A percentile compares a stretch with the other conserved stretches of the same genome.
Evolutionary conservation across 2,329 filamentous ascomycete species (phyloP).

Genomic region (Plenodomus tracheiphilus): DNA sequence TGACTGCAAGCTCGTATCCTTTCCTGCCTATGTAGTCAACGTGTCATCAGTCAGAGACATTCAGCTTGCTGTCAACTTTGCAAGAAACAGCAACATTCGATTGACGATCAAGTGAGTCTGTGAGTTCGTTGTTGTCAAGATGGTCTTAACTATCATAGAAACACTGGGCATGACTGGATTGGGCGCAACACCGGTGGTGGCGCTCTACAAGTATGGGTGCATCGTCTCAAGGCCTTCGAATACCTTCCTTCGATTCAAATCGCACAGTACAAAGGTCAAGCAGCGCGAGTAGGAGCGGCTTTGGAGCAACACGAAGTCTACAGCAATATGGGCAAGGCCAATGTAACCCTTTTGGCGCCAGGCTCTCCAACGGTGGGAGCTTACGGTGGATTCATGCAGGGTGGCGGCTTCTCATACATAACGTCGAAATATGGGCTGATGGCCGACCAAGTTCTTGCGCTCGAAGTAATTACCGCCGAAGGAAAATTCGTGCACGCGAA

Average conservation of each 20-base stretch:
- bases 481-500: slow-evolving; percentile 29
- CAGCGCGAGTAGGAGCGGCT: slow-evolving; percentile 28
- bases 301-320: slow-evolving; percentile 30
- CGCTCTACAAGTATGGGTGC: slow-evolving; percentile 31
- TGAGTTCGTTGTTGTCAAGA: not conserved
- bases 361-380: slow-evolving; percentile 52
- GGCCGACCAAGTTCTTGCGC: slow-evolving; percentile 30
- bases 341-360: slow-evolving; percentile 26
- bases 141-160: slow-evolving; percentile 17
- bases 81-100: slow-evolving; percentile 33
- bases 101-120: slow-evolving; percentile 32
- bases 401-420: slow-evolving; percentile 57
- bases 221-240: slow-evolving; percentile 30
- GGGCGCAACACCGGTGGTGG: slow-evolving; percentile 33
- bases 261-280: slow-evolving; percentile 28
- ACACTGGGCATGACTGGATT: slow-evolving; percentile 36
- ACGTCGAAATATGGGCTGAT: slow-evolving; percentile 47
- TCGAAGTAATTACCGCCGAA: slow-evolving; percentile 31
- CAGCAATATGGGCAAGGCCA: slow-evolving; percentile 19
- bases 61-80: slow-evolving; percentile 37
- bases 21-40: slow-evolving; percentile 31
- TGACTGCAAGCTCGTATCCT: slow-evolving; percentile 23
- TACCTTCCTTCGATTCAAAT: slow-evolving; percentile 22
- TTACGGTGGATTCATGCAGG: slow-evolving; percentile 44
- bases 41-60: slow-evolving; percentile 28